Evolutionary conservation across 345 rosid genomes (phyloP), one percentile per base, ranked within the genome.

Genomic region (Clarkia xantiana): DNA sequence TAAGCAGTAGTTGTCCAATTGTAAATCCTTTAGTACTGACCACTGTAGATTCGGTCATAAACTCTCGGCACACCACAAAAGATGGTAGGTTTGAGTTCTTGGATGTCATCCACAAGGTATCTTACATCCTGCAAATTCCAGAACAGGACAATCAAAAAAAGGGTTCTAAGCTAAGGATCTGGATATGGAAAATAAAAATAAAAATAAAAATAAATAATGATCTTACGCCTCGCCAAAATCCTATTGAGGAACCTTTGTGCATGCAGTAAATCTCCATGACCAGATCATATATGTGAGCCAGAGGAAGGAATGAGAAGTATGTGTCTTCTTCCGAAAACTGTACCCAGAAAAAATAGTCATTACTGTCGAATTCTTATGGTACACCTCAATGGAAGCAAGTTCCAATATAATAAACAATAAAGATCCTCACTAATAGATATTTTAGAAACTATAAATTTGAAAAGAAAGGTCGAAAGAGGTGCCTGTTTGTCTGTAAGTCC

Each of bases 281-380:
- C 73, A 84, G 94, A 74, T 84, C 98, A 49, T 86, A 91, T 15
- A 82, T 64, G 65, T 84, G 96, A 40, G 98, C 98, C 71, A 86
- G 65, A 47, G 95, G 96, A 34, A 91, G 86, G 82, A 83, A 86
- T 10, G 96, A 91, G 72, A 91, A 86, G 68, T 78, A 84, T 40
- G 82, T 64, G 64, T 91, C 98, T 40, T 73, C 83, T 58, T 74
- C 85, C 17, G 76, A 45, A 54, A 74, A 75, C 95, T 91, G 74
- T 56, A 76, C 38, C 5, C 51, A 17, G 61, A 40, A 40, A 41
- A 23, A 3, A 13, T 42, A 39, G 3, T 1, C 6, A 2, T 10
- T 13, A 3, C 38, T 11, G 18, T 16, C 40, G 40, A 57, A 51
- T 45, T 46, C 14, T 11, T 9, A 11, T 11, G 40, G n/a, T 36